Conservation (phyloP, 2,329 filamentous ascomycete species). For the Penicillium paneum region DNA sequence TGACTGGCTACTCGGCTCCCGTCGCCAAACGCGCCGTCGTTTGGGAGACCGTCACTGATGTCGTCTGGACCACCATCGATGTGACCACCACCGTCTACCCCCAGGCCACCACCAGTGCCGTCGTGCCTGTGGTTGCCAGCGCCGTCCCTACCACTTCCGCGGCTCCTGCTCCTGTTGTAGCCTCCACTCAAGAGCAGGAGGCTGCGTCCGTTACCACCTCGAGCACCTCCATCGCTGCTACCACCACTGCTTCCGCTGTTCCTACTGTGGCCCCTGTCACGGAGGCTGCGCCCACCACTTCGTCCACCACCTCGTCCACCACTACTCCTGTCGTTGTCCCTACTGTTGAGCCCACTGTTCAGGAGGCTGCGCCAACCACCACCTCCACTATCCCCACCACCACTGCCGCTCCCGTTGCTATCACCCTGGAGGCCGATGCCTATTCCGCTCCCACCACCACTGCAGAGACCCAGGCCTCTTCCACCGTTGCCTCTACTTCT, state of each 20-base stretch:
- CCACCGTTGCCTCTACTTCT: not conserved
- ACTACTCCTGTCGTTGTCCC: slow-evolving; percentile 7
- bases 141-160: slow-evolving; percentile 16
- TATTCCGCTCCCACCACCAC: slow-evolving; percentile 7
- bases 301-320: slow-evolving; percentile 5
- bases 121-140: slow-evolving; percentile 20
- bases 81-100: slow-evolving; percentile 49
- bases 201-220: slow-evolving; percentile 9
- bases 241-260: slow-evolving; percentile 8
- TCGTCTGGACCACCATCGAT: slow-evolving; percentile 49
- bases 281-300: slow-evolving; percentile 8
- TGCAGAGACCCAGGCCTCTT: not conserved
- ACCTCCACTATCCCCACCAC: slow-evolving; percentile 4
- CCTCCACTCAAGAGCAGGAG: not conserved
- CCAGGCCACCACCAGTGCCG: slow-evolving; percentile 19
- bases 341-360: not conserved
- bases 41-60: slow-evolving; percentile 49
- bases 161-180: not conserved
- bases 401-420: slow-evolving; percentile 9
- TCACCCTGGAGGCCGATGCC: slow-evolving; percentile 4
- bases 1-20: slow-evolving; percentile 31
- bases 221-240: slow-evolving; percentile 14
- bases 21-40: slow-evolving; percentile 45
- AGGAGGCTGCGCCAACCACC: slow-evolving; percentile 6
- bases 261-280: not conserved